phyloP scores from a whole-genome alignment of 306 rosid species.

The Quercus cerris region DNA sequence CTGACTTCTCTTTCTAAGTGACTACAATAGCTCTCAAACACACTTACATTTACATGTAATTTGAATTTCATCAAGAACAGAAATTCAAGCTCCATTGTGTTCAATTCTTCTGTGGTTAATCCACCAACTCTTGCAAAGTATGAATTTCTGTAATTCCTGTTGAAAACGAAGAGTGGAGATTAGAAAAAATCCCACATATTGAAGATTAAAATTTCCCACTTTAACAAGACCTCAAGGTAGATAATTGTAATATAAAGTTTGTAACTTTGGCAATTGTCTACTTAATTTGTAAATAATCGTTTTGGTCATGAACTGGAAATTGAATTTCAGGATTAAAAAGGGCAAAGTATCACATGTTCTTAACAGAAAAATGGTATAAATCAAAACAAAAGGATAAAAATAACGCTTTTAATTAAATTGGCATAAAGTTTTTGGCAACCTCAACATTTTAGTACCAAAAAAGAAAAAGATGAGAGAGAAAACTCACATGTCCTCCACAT shows the following conservation, averaged over 20 bases:
- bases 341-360: not conserved
- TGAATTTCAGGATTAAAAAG: not conserved
- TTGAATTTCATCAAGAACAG: constrained; percentile 89
- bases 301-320: not conserved
- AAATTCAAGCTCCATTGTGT: constrained; percentile 77
- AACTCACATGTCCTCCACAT: constrained; percentile 88
- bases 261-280: no score
- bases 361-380: no score
- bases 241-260: not conserved
- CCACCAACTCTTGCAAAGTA: constrained; percentile 95
- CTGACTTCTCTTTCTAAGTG: constrained; percentile 96
- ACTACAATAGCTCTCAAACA: constrained; percentile 91
- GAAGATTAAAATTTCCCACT: not conserved
- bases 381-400: no score
- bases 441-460: not conserved
- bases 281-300: no score
- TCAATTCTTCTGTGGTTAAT: constrained; percentile 63
- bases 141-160: constrained; percentile 87
- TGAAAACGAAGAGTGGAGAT: not conserved
- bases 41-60: constrained; percentile 92
- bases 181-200: not conserved
- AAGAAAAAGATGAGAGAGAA: not conserved
- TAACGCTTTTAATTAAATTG: not conserved
- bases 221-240: not conserved
- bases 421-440: not conserved